A percentile compares a stretch with the other conserved stretches of the same genome.
Conservation (phyloP, 106 monocot species). For the Triglochin maritima region DNA sequence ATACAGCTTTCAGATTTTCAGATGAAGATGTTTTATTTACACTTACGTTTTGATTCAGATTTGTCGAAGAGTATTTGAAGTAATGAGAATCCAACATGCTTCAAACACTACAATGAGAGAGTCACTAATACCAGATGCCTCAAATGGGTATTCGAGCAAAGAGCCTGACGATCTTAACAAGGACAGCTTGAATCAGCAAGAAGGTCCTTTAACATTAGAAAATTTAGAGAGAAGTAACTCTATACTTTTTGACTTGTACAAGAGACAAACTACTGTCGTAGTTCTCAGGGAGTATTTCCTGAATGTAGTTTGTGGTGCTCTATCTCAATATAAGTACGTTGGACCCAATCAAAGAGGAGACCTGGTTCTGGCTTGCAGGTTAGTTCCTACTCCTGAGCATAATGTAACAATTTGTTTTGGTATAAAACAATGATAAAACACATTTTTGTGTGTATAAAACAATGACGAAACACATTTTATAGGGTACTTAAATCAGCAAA, state of each 20-base stretch:
- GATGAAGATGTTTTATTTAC: neutral
- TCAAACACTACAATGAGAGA: neutral
- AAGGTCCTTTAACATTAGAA: constrained; percentile 1
- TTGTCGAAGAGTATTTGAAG: constrained; percentile 30
- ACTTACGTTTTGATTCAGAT: constrained; percentile 37
- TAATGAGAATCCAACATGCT: neutral
- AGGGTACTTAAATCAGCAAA: no score
- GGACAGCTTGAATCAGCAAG: neutral
- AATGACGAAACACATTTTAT: neutral
- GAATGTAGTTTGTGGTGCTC: constrained; percentile 48
- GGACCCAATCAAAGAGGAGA: constrained; percentile 20
- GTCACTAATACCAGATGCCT: neutral
- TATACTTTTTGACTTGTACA: constrained; percentile 71
- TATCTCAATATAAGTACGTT: constrained; percentile 15
- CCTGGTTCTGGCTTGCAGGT: constrained; percentile 24
- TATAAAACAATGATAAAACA: neutral
- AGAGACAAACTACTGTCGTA: constrained; percentile 58
- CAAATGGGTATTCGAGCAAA: neutral
- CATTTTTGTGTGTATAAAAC: neutral
- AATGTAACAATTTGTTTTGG: neutral
- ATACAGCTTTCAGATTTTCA: neutral
- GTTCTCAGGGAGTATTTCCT: constrained; percentile 55
- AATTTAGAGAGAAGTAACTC: constrained; percentile 18
- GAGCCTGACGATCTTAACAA: no score
- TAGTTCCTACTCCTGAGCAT: neutral